Conservation (phyloP, 352 stramenopile genomes). For the Pythium graminicola region DNA sequence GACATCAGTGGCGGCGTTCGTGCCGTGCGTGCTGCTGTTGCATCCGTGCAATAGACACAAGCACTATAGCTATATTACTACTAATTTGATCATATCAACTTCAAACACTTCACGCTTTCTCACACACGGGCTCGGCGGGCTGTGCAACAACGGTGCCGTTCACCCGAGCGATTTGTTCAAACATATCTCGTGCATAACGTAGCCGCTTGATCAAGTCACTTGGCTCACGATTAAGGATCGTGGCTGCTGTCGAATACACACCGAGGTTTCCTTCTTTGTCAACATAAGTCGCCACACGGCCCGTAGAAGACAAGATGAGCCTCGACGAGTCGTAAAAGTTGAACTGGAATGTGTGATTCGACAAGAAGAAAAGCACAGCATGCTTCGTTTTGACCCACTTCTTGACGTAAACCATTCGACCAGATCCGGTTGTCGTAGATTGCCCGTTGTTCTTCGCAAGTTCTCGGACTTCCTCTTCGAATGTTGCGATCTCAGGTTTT, state of each 20-base stretch:
- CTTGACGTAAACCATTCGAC: conserved; percentile 91
- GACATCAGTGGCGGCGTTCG: conserved; percentile 2
- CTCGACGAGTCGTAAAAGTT: conserved; percentile 97
- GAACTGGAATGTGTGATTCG: conserved; percentile 93
- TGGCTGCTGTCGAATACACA: conserved; percentile 42
- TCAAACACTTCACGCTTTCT: conserved; percentile 6
- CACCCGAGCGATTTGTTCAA: conserved; percentile 86
- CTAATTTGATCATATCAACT: conserved; percentile 7
- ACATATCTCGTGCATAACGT: conserved; percentile 95
- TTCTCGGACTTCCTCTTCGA: conserved; percentile 22
- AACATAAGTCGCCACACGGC: conserved; percentile 85
- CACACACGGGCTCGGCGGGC: not conserved
- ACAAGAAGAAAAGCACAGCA: conserved; percentile 96
- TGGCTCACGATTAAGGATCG: conserved; percentile 52
- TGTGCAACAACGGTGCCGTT: conserved; percentile 10
- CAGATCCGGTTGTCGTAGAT: not conserved
- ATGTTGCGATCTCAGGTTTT: conserved; percentile 19
- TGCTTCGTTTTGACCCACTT: conserved; percentile 99
- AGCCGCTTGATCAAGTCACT: conserved; percentile 71
- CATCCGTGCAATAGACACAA: conserved; percentile 4
- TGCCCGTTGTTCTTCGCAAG: conserved; percentile 7
- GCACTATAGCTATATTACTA: conserved; percentile 11
- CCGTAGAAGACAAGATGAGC: conserved; percentile 90
- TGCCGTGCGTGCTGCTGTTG: not conserved
- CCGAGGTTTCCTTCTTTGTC: conserved; percentile 67